Evolutionary conservation across 345 rosid genomes (phyloP).

Genomic region (Eucalyptus viminalis): DNA sequence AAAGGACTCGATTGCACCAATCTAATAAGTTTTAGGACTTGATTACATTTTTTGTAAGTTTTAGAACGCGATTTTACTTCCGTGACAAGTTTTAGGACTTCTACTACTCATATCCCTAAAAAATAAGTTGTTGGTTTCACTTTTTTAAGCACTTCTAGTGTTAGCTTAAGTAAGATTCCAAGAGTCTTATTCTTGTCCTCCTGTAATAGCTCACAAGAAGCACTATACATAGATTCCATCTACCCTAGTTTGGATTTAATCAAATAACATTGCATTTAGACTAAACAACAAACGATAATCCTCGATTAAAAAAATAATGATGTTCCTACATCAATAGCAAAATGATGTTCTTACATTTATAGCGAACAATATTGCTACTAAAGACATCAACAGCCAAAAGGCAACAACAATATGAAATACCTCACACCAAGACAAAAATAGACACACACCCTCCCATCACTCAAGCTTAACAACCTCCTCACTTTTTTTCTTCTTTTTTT

Average conservation of each 20-base stretch:
- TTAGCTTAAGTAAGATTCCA: neutral
- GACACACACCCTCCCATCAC: neutral
- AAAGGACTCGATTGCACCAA: too few species aligned
- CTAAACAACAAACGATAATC: neutral
- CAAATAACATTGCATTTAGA: neutral
- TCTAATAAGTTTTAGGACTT: too few species aligned
- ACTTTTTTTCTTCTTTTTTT: neutral
- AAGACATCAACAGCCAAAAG: neutral
- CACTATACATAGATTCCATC: neutral
- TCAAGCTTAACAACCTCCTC: neutral
- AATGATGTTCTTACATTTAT: neutral
- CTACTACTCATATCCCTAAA: too few species aligned
- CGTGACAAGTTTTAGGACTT: too few species aligned
- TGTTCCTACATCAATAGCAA: too few species aligned
- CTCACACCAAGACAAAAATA: neutral
- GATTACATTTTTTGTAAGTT: too few species aligned
- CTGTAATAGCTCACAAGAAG: neutral
- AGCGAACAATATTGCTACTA: neutral
- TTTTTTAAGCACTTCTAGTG: too few species aligned
- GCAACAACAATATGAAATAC: neutral
- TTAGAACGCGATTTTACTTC: too few species aligned
- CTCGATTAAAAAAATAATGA: rapidly evolving
- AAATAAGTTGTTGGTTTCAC: too few species aligned
- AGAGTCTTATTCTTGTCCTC: neutral
- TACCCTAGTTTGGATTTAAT: neutral